A percentile compares a stretch with the other conserved stretches of the same genome.
These are phyloP conservation scores for Secale cereale DNA, from an alignment of 176 grass and related monocot species.

Conservation along the genomic window DNA sequence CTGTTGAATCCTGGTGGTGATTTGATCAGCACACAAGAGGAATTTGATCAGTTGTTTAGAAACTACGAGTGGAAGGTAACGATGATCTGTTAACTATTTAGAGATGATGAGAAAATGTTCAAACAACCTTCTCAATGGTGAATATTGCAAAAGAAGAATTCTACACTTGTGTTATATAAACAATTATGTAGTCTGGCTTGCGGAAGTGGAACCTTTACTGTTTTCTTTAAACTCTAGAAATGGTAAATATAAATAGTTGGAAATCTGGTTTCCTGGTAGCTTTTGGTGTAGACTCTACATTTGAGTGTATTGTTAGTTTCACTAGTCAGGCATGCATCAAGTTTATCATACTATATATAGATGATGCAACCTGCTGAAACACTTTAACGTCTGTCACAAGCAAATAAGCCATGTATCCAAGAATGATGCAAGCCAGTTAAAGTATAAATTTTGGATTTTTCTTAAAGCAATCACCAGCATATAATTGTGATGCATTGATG, in stretches of 20 bases:
- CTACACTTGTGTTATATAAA: neutral
- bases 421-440: neutral
- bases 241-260: neutral
- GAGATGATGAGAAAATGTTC: slow-evolving; percentile 9
- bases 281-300: neutral
- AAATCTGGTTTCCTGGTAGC: slow-evolving; percentile 1
- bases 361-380: neutral
- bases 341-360: neutral
- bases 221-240: slow-evolving; percentile 2
- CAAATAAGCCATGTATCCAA: neutral
- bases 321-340: neutral
- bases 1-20: slow-evolving; percentile 82
- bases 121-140: slow-evolving; percentile 1
- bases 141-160: slow-evolving; percentile 13
- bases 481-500: slow-evolving; percentile 9
- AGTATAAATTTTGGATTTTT: neutral
- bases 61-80: slow-evolving; percentile 73
- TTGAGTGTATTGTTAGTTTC: neutral
- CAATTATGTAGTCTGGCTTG: neutral
- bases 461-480: neutral
- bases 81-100: neutral
- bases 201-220: neutral
- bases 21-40: slow-evolving; percentile 49
- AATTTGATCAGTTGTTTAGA: slow-evolving; percentile 60
- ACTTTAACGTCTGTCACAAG: slow-evolving; percentile 3